These are phyloP conservation scores for Thielaviopsis musarum DNA, from an alignment of 2,329 filamentous ascomycete species.

Conservation along the genomic window DNA sequence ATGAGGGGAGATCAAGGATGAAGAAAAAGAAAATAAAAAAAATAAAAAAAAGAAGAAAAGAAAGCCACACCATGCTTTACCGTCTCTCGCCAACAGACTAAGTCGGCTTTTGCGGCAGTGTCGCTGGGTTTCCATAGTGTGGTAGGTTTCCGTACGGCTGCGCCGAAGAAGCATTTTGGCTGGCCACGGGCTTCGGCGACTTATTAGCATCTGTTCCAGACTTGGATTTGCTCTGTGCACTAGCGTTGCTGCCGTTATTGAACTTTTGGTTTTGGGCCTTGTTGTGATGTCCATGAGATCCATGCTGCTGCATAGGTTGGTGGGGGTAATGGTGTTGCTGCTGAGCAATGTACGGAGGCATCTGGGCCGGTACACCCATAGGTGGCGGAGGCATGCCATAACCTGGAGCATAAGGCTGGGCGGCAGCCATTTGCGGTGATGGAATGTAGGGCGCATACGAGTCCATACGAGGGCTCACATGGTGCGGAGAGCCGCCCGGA, in stretches of 20 bases:
- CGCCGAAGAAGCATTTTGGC: conserved; percentile 21
- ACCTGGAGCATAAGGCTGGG: conserved; percentile 30
- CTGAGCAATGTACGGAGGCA: conserved; percentile 25
- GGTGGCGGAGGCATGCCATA: conserved; percentile 32
- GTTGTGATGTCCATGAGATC: conserved; percentile 27
- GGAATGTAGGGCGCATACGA: conserved; percentile 29
- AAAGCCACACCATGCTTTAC: background rate
- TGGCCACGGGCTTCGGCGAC: conserved; percentile 22
- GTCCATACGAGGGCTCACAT: conserved; percentile 34
- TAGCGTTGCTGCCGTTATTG: conserved; percentile 17
- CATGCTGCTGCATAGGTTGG: conserved; percentile 23
- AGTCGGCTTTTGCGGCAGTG: conserved; percentile 39
- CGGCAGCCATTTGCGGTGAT: conserved; percentile 20
- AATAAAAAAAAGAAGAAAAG: background rate
- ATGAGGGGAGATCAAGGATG: background rate
- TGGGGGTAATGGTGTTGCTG: conserved; percentile 14
- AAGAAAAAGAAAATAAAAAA: background rate
- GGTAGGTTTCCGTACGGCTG: conserved; percentile 35
- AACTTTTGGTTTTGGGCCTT: conserved; percentile 25
- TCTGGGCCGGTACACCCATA: conserved; percentile 32
- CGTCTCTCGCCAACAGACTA: background rate
- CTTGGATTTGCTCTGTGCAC: background rate
- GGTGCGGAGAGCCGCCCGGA: conserved; percentile 22
- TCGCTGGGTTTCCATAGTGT: conserved; percentile 42
- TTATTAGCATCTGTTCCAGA: background rate